Evolutionary conservation across 768 basidiomycete species (phyloP), one percentile per base, ranked within the genome.

Genomic region (Mycena crocata): DNA sequence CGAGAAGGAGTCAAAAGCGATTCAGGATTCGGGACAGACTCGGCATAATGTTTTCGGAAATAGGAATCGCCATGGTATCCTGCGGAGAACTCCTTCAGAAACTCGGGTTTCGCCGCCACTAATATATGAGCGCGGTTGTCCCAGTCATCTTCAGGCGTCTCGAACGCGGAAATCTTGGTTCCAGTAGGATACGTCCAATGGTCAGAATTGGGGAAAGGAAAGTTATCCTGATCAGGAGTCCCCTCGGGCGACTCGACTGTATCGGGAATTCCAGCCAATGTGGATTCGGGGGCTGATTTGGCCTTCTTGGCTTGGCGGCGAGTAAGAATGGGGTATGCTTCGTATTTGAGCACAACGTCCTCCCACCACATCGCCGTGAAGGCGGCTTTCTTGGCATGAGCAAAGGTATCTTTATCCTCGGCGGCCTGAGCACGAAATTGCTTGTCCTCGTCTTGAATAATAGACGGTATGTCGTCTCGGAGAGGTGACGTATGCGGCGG

Each of bases 161-260:
- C 19, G 7, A 7, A 2, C n/a, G 30, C 5, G 21, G 49, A 50
- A n/a, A n/a, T n/a, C 15, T n/a, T 13, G 0, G 52, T 40, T 1
- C 59, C 59, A 1, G 13, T 30, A 0, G 59, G 59, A 8, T 62
- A 62, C 1, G 60, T 62, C 60, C 60, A 62, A 15, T 52, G 49
- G 40, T 52, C 60, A 0, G 50, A 30, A 1, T 1, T 3, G 0
- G 59, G 59, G 49, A 61, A 61, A 1, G 59, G 59, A 0, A 61
- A 12, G 48, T 52, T 39, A 28, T 61, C 59, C 35, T 37, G 9
- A 15, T 37, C 9, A 37, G 15, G 9, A 37, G 35, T 15, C 9
- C 15, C 15, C 35, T 9, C 35, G 8, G 35, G 15, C 9, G 35
- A 15, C 35, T 37, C 35, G 35, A 37, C 35, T 15, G 35, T 37